phyloP scores from a whole-genome alignment of 2,329 filamentous ascomycete species.

The Thyridium curvatum region DNA sequence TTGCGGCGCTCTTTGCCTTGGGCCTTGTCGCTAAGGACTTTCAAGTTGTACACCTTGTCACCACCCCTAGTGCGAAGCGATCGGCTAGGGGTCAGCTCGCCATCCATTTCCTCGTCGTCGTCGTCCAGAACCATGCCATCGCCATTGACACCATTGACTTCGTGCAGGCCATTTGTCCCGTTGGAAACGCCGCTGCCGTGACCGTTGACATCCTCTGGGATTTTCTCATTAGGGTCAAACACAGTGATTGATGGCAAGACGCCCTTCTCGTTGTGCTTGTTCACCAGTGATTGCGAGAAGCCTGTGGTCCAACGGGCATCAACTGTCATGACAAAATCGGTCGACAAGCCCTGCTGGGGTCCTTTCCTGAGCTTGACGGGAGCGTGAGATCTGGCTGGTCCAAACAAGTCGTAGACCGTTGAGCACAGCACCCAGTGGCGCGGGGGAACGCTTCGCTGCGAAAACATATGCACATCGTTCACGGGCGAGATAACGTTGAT shows the following conservation, averaged over 20 bases:
- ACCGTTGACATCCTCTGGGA: constrained; percentile 19
- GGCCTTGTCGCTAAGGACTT: constrained; percentile 50
- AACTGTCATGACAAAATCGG: constrained; percentile 41
- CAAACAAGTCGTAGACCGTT: constrained; percentile 33
- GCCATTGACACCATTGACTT: constrained; percentile 12
- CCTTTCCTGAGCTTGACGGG: constrained; percentile 27
- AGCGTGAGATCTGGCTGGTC: constrained; percentile 23
- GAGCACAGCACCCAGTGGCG: constrained; percentile 33
- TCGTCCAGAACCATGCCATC: constrained; percentile 27
- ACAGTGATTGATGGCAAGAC: constrained; percentile 38
- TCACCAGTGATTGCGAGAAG: constrained; percentile 23
- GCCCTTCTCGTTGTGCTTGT: constrained; percentile 27
- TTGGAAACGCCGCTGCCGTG: constrained; percentile 19
- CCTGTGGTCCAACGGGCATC: constrained; percentile 40
- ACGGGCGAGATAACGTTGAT: constrained; percentile 26
- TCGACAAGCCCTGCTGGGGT: constrained; percentile 19
- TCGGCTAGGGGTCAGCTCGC: constrained; percentile 44
- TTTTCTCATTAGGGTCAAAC: constrained; percentile 24
- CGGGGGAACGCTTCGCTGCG: constrained; percentile 15
- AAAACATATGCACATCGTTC: constrained; percentile 16
- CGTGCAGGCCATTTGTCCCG: constrained; percentile 8
- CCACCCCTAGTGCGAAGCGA: constrained; percentile 40
- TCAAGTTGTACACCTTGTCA: constrained; percentile 53
- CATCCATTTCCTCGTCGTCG: constrained; percentile 34
- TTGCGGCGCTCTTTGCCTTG: constrained; percentile 43